Evolutionary conservation across 2,329 filamentous ascomycete species (phyloP), one percentile per base, ranked within the genome.

Genomic region (Cercospora sojina): DNA sequence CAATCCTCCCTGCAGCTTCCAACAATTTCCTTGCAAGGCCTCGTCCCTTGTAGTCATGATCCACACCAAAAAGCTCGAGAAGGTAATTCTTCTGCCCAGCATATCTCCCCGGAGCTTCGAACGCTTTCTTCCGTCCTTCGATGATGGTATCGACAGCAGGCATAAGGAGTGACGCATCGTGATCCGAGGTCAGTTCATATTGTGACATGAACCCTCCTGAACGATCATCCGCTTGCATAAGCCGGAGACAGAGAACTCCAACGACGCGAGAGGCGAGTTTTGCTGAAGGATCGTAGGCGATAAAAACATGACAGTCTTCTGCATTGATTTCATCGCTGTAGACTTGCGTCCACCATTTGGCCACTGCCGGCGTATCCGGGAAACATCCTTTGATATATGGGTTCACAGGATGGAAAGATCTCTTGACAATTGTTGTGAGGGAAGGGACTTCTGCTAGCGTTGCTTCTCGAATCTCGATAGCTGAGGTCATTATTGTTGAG

Each of bases 321-420:
- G 38, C 20, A 2, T 59, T 12, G 57, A 75, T 67, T 57, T 71
- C 68, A 23, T 66, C 64, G 0, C 59, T 65, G 64, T 74, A 75
- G 57, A 71, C 62, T 8, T 25, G 20, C 1, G 53, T 58, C 71
- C 70, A 75, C 73, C 73, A 75, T 3, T 43, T 3, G 10, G 59
- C 62, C 5, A 73, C 41, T 1, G 53, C 20, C 2, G 72, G 66
- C 1, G 73, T 74, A 49, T 74, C 67, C 4, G 74, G 73, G 27
- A 73, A 62, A 32, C 65, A 65, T 57, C 66, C 62, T 23, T 64
- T 60, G 41, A 74, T 70, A 65, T 69, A 74, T 1, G 65, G 59
- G 56, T 74, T 75, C 13, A 64, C 64, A 4, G 72, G 66, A 32
- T 74, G 72, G 67, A 75, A 75, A n/a, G 71, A 58, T 56, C 74